Conservation (phyloP, 1,284 basidiomycete species). For the Tylopilus orsonianus region DNA sequence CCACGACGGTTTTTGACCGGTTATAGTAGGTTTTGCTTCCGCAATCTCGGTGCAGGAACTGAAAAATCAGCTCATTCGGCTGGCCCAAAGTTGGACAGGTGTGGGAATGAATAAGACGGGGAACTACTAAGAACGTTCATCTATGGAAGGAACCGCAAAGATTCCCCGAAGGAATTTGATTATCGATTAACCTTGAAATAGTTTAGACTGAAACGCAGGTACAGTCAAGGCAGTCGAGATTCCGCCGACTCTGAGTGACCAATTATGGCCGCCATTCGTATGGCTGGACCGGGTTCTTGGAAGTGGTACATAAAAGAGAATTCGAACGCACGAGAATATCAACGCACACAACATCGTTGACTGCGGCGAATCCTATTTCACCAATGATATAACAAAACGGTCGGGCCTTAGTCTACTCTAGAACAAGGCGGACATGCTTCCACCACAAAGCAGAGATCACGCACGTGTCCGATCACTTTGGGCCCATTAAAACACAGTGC, state of each 20-base stretch:
- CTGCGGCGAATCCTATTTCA: too few relatives aligned
- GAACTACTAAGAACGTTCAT: conserved; percentile 9
- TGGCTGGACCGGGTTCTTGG: too few relatives aligned
- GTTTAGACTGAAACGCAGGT: conserved; percentile 20
- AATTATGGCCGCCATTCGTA: too few relatives aligned
- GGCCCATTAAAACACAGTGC: too few relatives aligned
- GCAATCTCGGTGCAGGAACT: not conserved
- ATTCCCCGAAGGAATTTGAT: conserved; percentile 8
- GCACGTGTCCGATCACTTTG: too few relatives aligned
- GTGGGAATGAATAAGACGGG: conserved; percentile 21
- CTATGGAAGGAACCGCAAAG: not conserved
- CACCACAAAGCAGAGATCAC: too few relatives aligned
- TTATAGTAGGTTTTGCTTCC: conserved; percentile 1
- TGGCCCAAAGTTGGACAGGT: conserved; percentile 10
- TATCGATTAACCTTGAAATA: conserved; percentile 14
- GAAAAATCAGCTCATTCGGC: not conserved
- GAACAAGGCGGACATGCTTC: too few relatives aligned
- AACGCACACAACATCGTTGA: not conserved
- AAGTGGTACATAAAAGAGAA: not conserved
- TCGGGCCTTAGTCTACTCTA: too few relatives aligned
- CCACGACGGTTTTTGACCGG: conserved; percentile 1
- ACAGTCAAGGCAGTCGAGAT: conserved; percentile 1
- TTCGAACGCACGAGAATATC: not conserved
- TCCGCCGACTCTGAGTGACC: too few relatives aligned
- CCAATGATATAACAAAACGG: too few relatives aligned